Evolutionary conservation across 345 rosid genomes (phyloP).

Genomic region (Citropsis articulata): DNA sequence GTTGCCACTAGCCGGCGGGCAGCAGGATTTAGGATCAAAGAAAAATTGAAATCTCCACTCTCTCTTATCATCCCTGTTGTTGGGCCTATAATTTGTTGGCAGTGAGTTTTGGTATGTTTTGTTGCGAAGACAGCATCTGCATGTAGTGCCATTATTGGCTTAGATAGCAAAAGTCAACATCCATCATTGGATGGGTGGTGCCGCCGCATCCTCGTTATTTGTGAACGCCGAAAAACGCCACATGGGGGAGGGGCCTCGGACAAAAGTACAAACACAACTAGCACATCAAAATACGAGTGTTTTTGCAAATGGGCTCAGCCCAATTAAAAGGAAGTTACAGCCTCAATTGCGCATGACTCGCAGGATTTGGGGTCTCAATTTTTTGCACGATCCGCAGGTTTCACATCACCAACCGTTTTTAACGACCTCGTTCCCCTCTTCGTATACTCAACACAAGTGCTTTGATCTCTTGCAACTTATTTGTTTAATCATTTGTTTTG

Average conservation of each 20-base stretch:
- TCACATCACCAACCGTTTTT: not conserved
- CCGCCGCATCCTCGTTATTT: slow-evolving; percentile 9
- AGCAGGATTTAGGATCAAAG: not conserved
- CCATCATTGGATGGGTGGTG: slow-evolving; percentile 22
- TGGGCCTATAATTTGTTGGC: not conserved
- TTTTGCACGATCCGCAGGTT: not conserved
- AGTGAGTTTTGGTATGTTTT: not conserved
- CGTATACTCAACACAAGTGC: no score
- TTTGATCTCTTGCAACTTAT: no score
- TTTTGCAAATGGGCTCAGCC: not conserved
- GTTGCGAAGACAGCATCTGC: not conserved
- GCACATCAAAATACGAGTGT: no score
- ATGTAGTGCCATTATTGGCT: not conserved
- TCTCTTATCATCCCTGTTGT: not conserved
- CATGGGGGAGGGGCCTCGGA: no score
- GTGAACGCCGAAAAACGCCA: not conserved
- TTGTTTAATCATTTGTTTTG: not conserved
- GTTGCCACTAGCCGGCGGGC: no score
- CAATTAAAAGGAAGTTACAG: not conserved
- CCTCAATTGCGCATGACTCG: not conserved
- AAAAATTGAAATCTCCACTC: not conserved
- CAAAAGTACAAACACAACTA: no score
- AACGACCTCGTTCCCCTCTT: not conserved
- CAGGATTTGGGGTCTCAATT: not conserved
- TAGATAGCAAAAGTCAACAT: slow-evolving; percentile 15